Evolutionary conservation across 805 yeast genomes (phyloP), one percentile per base, ranked within the genome.

Genomic region (Wickerhamiella hasegawae): DNA sequence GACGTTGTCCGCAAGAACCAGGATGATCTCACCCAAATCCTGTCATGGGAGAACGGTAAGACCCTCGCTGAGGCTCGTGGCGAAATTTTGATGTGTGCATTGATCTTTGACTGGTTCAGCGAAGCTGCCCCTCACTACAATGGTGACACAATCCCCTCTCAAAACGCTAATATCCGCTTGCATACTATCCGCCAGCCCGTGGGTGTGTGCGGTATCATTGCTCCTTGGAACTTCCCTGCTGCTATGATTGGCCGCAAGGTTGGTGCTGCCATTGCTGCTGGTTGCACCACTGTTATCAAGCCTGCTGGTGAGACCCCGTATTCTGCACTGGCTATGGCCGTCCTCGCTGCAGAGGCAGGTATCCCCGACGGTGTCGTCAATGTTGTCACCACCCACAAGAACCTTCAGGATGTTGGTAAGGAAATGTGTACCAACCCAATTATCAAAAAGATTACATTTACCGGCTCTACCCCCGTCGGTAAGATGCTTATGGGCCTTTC

Each of bases 91-190:
- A 73, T 74, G 45, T 75, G 78, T 8, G 76, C 82, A 1, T 69
- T 80, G 5, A 84, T 78, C 55, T 78, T 81, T 53, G 84, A 82
- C 51, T 85, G 96, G 95, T 85, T 73, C 51, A 65, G 92, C 22
- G 90, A 78, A 53, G 49, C 49, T 33, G 87, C 87, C 5, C 79
- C 83, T 27, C 66, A 83, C 45, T 54, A 69, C 19, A 59, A 70
- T 36, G 90, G 87, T n/a, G 76, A 73, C 42, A 58, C 66, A 14
- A 70, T 78, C 36, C 66, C 68, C n/a, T 68, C 82, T 2, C 60
- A 67, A 34, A 60, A 58, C 40, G 52, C 67, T 1, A 44, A 58
- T 18, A 48, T 53, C 32, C 63, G 75, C 40, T 71, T 78, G 40
- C 45, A 74, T 36, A 62, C 82, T 4, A 45, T 71, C 40, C 68